Base-by-base conservation (phyloP, 2,329 filamentous ascomycete species). In the Colletotrichum noveboracense region DNA sequence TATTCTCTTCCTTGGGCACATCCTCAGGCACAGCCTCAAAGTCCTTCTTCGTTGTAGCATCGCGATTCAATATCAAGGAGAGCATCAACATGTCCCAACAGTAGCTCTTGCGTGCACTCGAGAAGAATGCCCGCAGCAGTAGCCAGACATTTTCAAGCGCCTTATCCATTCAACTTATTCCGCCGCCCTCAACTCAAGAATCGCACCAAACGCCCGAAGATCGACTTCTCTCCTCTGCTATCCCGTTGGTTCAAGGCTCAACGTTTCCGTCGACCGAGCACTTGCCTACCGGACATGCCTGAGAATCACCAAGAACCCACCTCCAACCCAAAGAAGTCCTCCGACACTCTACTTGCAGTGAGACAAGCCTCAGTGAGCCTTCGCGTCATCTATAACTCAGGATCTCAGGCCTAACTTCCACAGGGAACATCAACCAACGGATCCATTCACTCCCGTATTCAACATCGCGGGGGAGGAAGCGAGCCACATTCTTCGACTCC, bases 291-390 rank as follows among this genome's bases (percentile, higher is more conserved):
- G 71, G 67, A 75, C 30, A 76, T 75, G 75, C 71, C 75, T 66
- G 52, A 58, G 55, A 43, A 43, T 38, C 48, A 71, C 14, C 21
- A 71, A 66, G 60, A 65, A 28, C 71, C n/a, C 43, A 48, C 71
- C 28, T n/a, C 67, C 48, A 74, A 74, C 16, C 10, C 60, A 32
- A 58, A 18, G 38, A 65, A 64, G 38, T 64, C 67, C 61, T 74
- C 67, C 67, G 61, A 28, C 72, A 74, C 67, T 74, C 67, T 30
- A 14, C 67, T 75, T 75, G 72, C 38, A 71, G 66, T 70, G 71
- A 74, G 66, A 70, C 71, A 74, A 70, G 48, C 43, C 55, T 43
- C 60, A 66, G 71, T 74, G 36, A 26, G 43, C 9, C 24, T 14
- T 61, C 32, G 3, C 12, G 4, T 21, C 0, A 14, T 12, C 7